Evolutionary conservation across 441 rosid genomes (phyloP).

Genomic region (California macrophylla): DNA sequence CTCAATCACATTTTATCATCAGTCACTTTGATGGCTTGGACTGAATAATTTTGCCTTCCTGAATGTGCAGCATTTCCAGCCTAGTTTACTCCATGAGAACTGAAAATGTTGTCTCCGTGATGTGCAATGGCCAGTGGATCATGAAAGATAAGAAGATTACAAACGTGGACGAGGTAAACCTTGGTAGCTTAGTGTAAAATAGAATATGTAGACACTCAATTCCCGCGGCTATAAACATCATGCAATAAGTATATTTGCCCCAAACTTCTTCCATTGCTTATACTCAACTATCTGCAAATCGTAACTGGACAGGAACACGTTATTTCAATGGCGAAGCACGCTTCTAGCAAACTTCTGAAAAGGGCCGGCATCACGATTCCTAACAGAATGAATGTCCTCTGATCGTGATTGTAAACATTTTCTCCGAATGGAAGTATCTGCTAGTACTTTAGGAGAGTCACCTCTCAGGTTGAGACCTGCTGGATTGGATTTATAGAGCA

Average conservation of each 20-base stretch:
- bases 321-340: slow-evolving; percentile 38
- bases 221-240: not conserved
- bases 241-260: not conserved
- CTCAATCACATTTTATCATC: not conserved
- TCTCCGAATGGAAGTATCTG: not conserved
- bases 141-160: slow-evolving; percentile 54
- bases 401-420: not conserved
- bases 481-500: no score
- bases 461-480: no score
- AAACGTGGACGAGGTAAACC: slow-evolving; percentile 46
- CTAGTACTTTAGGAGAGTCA: not conserved
- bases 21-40: not conserved
- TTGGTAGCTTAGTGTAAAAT: not conserved
- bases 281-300: not conserved
- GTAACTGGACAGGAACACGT: slow-evolving; percentile 33
- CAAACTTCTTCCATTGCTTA: not conserved
- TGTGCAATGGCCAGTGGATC: slow-evolving; percentile 72
- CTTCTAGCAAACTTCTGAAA: slow-evolving; percentile 39
- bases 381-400: slow-evolving; percentile 45
- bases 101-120: slow-evolving; percentile 54
- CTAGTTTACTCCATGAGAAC: slow-evolving; percentile 60
- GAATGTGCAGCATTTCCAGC: slow-evolving; percentile 43
- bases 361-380: slow-evolving; percentile 48
- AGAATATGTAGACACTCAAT: not conserved
- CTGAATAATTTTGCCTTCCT: slow-evolving; percentile 2